phyloP scores from a whole-genome alignment of 345 rosid genomes.

The Boechera stricta region DNA sequence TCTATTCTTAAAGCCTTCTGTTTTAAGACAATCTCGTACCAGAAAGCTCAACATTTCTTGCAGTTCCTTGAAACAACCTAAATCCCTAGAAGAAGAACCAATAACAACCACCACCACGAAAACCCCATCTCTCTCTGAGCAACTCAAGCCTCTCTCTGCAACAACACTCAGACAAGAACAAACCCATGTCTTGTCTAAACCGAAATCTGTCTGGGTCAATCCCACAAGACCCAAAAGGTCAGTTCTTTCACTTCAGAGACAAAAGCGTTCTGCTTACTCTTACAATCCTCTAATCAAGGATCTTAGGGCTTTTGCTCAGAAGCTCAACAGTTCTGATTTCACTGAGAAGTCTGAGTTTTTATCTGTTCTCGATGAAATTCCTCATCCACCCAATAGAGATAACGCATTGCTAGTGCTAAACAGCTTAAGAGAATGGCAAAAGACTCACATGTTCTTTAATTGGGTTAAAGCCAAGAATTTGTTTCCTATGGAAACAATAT shows the following conservation, averaged over 20 bases:
- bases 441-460: conserved; percentile 66
- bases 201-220: conserved; percentile 86
- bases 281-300: conserved; percentile 69
- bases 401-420: conserved; percentile 75
- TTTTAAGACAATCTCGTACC: conserved; percentile 42
- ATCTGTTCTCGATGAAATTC: conserved; percentile 58
- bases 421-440: conserved; percentile 73
- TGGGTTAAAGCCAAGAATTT: conserved; percentile 71
- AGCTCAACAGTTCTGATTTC: conserved; percentile 64
- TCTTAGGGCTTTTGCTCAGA: conserved; percentile 66
- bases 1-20: conserved; percentile 48
- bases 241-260: conserved; percentile 85
- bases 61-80: conserved; percentile 44
- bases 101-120: conserved; percentile 37
- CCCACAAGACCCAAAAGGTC: conserved; percentile 83
- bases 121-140: conserved; percentile 78
- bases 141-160: conserved; percentile 76
- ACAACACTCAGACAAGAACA: conserved; percentile 61
- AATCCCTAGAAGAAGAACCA: conserved; percentile 48
- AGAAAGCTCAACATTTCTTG: conserved; percentile 55
- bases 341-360: conserved; percentile 55
- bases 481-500: conserved; percentile 83
- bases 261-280: conserved; percentile 64
- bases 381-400: conserved; percentile 63
- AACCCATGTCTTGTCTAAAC: conserved; percentile 62